Conservation (phyloP, 1,284 basidiomycete genomes). For the Leccinum griseonigrum region DNA sequence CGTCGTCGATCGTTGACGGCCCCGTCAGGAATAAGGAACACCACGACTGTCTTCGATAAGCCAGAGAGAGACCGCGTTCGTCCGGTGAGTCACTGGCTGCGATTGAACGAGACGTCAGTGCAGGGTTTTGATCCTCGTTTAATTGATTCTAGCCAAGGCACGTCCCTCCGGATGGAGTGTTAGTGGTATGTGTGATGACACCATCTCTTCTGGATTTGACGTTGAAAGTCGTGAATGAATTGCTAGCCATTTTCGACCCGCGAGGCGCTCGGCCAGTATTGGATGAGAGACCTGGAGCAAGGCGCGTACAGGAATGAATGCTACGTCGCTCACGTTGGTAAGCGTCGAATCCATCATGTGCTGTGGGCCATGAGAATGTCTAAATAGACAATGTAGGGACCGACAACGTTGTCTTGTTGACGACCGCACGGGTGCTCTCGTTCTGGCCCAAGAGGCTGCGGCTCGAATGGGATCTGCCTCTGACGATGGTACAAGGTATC, state of each 20-base stretch:
- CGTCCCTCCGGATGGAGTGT: conserved; percentile 81
- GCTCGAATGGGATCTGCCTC: conserved; percentile 90
- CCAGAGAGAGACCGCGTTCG: conserved; percentile 88
- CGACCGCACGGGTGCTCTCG: conserved; percentile 74
- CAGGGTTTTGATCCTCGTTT: not conserved
- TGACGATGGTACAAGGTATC: conserved; percentile 85
- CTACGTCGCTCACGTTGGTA: conserved; percentile 92
- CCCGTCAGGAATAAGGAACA: conserved; percentile 81
- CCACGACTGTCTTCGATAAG: conserved; percentile 96
- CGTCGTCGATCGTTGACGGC: conserved; percentile 6
- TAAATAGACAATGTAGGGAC: conserved; percentile 69
- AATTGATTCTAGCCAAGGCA: conserved; percentile 66
- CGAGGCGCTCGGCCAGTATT: conserved; percentile 93
- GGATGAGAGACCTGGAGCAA: conserved; percentile 92
- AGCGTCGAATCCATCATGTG: conserved; percentile 23
- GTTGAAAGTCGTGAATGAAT: conserved; percentile 4
- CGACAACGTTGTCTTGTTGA: conserved; percentile 84
- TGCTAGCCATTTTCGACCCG: conserved; percentile 80
- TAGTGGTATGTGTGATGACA: conserved; percentile 57
- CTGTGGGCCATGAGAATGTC: conserved; percentile 13
- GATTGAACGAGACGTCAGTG: not conserved
- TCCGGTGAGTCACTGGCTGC: conserved; percentile 47
- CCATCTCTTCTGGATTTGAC: not conserved
- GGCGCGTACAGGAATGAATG: conserved; percentile 81
- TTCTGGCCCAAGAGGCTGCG: conserved; percentile 86